These are phyloP conservation scores for Lachancea waltii DNA, from an alignment of 805 yeast genomes.

Conservation along the genomic window DNA sequence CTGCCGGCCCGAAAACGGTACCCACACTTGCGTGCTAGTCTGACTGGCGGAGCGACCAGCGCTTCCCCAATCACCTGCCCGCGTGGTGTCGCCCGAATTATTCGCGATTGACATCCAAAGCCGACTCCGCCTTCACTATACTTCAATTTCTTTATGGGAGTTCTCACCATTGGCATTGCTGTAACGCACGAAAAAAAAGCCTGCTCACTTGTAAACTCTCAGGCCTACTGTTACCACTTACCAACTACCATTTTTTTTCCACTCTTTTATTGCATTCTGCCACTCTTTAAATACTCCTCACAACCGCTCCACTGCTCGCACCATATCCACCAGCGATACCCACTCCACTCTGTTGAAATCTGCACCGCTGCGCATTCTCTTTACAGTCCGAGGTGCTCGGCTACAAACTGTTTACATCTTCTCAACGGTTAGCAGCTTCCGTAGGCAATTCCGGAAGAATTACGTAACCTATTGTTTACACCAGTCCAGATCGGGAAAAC, in stretches of 20 bases:
- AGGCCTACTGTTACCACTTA: no score
- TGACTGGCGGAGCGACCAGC: constrained; percentile 5
- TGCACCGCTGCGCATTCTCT: no score
- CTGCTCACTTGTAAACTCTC: no score
- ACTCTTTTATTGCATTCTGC: no score
- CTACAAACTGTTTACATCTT: not conserved
- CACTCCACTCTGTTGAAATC: not conserved
- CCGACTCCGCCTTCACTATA: not conserved
- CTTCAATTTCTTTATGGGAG: not conserved
- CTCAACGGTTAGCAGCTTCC: no score
- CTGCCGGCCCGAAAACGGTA: constrained; percentile 1
- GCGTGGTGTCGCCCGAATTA: constrained; percentile 2
- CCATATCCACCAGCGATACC: not conserved
- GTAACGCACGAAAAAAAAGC: not conserved
- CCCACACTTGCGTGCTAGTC: constrained; percentile 1
- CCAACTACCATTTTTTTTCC: not conserved
- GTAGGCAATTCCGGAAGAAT: no score
- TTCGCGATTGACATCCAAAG: not conserved
- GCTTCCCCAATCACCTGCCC: constrained; percentile 2
- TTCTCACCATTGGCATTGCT: not conserved
- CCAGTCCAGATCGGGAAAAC: no score
- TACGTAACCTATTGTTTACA: no score
- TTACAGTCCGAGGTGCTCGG: not conserved
- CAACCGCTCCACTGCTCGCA: not conserved
- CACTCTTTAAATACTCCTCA: not conserved